These are phyloP conservation scores for Entomortierella lignicola DNA, from an alignment of 192 early-diverging fungal species.

Conservation along the genomic window DNA sequence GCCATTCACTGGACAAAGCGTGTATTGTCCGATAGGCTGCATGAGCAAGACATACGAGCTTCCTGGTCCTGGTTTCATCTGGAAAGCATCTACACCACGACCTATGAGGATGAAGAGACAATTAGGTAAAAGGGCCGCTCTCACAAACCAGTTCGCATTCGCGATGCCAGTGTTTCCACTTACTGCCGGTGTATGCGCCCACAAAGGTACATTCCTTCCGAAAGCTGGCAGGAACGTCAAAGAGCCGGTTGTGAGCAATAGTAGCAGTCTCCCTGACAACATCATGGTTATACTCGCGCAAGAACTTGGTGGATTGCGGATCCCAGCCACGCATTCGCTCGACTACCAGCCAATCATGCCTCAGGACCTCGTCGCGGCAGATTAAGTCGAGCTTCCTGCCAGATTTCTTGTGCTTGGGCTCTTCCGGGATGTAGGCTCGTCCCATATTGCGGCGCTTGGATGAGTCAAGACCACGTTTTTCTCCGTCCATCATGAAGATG, in stretches of 20 bases:
- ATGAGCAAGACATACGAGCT: slow-evolving; percentile 26
- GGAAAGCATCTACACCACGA: slow-evolving; percentile 17
- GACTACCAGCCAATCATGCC: slow-evolving; percentile 35
- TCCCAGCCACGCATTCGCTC: slow-evolving; percentile 44
- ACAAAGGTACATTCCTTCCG: not conserved
- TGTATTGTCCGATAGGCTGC: slow-evolving; percentile 16
- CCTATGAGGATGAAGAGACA: not conserved
- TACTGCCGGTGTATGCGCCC: not conserved
- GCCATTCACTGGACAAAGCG: slow-evolving; percentile 12
- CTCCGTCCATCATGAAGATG: slow-evolving; percentile 41
- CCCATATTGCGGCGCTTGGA: slow-evolving; percentile 29
- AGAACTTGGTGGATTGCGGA: slow-evolving; percentile 24
- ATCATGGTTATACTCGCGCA: slow-evolving; percentile 16
- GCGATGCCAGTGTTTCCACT: slow-evolving; percentile 13
- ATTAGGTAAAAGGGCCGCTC: not conserved
- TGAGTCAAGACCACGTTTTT: slow-evolving; percentile 33
- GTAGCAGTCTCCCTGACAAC: not conserved
- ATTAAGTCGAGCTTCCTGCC: slow-evolving; percentile 45
- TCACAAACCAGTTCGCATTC: slow-evolving; percentile 2
- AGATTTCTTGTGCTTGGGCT: slow-evolving; percentile 14
- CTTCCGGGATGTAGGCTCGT: slow-evolving; percentile 12
- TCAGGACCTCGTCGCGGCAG: slow-evolving; percentile 25
- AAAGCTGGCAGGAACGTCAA: too few species aligned
- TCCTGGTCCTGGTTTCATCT: slow-evolving; percentile 20
- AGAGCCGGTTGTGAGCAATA: not conserved